Evolutionary conservation across 1,284 basidiomycete genomes (phyloP).

Genomic region (Bondarzewia mesenterica): DNA sequence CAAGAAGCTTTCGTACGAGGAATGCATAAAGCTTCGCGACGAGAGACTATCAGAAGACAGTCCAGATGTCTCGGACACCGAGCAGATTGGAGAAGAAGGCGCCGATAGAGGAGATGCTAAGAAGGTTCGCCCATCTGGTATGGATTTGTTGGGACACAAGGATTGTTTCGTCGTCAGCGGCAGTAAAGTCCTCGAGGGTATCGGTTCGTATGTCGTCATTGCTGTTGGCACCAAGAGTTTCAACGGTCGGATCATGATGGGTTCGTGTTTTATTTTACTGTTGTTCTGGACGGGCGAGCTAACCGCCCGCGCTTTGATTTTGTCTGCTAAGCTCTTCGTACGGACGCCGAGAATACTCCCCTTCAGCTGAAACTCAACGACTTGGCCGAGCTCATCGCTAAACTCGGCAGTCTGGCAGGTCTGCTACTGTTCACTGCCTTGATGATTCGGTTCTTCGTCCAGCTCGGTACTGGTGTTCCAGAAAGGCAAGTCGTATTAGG

Average conservation of each 20-base stretch:
- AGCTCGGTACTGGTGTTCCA: slow-evolving; percentile 58
- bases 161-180: slow-evolving; percentile 95
- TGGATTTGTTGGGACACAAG: slow-evolving; percentile 42
- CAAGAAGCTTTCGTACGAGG: slow-evolving; percentile 78
- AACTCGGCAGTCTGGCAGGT: slow-evolving; percentile 80
- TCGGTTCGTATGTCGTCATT: slow-evolving; percentile 88
- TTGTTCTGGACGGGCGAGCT: not conserved
- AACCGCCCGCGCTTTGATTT: not conserved
- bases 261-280: slow-evolving; percentile 34
- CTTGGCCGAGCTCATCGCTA: slow-evolving; percentile 92
- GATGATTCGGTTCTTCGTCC: slow-evolving; percentile 93
- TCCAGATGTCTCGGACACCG: not conserved
- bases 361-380: slow-evolving; percentile 90
- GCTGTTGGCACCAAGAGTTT: slow-evolving; percentile 90
- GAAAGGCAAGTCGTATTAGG: slow-evolving; percentile 25
- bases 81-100: slow-evolving; percentile 16
- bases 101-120: slow-evolving; percentile 17
- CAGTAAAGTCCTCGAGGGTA: slow-evolving; percentile 92
- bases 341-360: slow-evolving; percentile 82
- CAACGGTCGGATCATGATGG: slow-evolving; percentile 95
- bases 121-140: slow-evolving; percentile 5
- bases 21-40: slow-evolving; percentile 48
- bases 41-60: slow-evolving; percentile 6
- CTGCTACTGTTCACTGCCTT: slow-evolving; percentile 76
- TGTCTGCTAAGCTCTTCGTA: slow-evolving; percentile 55